These are phyloP conservation scores for Vicia sativa DNA, from an alignment of 306 rosid genomes.

Conservation along the genomic window DNA sequence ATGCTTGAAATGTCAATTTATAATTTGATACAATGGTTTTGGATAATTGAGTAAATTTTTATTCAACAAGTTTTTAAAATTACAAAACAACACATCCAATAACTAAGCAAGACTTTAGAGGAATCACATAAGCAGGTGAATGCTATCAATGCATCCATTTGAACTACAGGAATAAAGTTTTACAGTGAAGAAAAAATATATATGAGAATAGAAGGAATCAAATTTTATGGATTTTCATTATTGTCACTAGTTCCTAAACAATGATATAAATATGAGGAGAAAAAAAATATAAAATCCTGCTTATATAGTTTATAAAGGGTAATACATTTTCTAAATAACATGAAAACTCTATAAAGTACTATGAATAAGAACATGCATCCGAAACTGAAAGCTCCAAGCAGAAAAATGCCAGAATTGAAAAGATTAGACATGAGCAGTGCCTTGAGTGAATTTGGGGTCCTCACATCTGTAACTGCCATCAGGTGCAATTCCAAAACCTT, in stretches of 20 bases:
- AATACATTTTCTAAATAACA: slow-evolving; percentile 36
- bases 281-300: slow-evolving; percentile 46
- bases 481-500: slow-evolving; percentile 94
- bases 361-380: slow-evolving; percentile 43
- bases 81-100: too few species aligned
- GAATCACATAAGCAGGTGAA: background rate
- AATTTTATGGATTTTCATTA: slow-evolving; percentile 29
- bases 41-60: too few species aligned
- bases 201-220: background rate
- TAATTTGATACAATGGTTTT: too few species aligned
- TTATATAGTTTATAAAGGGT: slow-evolving; percentile 38
- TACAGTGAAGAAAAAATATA: background rate
- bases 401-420: slow-evolving; percentile 27
- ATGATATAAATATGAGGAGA: slow-evolving; percentile 32
- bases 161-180: background rate
- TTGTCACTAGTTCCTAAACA: slow-evolving; percentile 41
- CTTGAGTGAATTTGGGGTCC: slow-evolving; percentile 93
- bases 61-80: too few species aligned
- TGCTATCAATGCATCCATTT: background rate
- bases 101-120: too few species aligned
- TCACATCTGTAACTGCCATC: slow-evolving; percentile 93
- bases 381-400: slow-evolving; percentile 36
- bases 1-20: too few species aligned
- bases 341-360: slow-evolving; percentile 37
- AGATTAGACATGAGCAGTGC: slow-evolving; percentile 88